phyloP scores from a whole-genome alignment of 2,329 filamentous ascomycete genomes.

The Neodidymelliopsis sp. region DNA sequence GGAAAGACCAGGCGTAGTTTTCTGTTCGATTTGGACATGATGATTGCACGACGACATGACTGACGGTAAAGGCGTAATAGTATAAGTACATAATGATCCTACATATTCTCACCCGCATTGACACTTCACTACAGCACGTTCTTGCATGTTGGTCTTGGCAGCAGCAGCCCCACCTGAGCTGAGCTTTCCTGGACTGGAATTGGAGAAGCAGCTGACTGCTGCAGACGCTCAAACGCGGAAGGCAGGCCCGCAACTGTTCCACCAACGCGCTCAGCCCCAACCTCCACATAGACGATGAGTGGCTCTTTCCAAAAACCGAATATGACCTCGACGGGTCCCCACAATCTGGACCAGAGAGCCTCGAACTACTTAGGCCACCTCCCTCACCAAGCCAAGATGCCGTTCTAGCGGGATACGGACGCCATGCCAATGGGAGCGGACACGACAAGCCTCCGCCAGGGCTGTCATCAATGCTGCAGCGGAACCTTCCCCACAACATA shows the following conservation, averaged over 20 bases:
- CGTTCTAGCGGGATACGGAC: constrained; percentile 8
- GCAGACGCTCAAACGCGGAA: not conserved
- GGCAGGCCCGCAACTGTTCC: not conserved
- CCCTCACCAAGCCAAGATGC: not conserved
- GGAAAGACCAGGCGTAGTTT: too few relatives aligned
- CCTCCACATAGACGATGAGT: too few relatives aligned
- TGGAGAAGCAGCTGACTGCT: not conserved
- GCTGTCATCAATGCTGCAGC: not conserved
- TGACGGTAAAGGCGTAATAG: not conserved
- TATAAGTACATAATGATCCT: constrained; percentile 8
- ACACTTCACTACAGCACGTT: too few relatives aligned
- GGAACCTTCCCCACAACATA: not conserved
- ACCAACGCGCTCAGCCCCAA: not conserved
- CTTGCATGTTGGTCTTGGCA: too few relatives aligned
- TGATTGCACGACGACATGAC: constrained; percentile 9
- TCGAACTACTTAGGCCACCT: constrained; percentile 1
- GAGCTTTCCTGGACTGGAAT: not conserved
- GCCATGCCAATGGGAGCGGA: constrained; percentile 6
- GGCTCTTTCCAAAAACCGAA: too few relatives aligned
- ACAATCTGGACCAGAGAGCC: too few relatives aligned
- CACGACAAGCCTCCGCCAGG: not conserved
- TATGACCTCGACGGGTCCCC: too few relatives aligned
- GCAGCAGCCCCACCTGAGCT: too few relatives aligned
- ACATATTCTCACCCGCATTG: too few relatives aligned
- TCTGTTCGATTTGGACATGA: constrained; percentile 4